A percentile compares a stretch with the other conserved stretches of the same genome.
phyloP scores from a whole-genome alignment of 352 stramenopile genomes.

The Globisporangium emineosum region DNA sequence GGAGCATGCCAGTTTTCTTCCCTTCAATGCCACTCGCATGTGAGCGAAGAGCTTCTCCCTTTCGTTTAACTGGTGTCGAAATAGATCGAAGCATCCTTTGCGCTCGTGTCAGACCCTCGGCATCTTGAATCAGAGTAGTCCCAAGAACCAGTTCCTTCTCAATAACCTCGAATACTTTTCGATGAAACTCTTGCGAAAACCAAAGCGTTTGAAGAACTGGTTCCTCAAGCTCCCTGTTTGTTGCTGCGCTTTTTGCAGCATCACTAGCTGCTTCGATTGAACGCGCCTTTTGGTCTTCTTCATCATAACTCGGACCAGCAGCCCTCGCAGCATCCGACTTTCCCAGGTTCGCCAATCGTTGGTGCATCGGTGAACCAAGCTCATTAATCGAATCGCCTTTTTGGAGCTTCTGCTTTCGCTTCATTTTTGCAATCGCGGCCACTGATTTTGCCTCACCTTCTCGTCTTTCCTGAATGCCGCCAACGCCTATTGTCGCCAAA shows the following conservation, averaged over 20 bases:
- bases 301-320: slow-evolving; percentile 33
- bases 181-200: slow-evolving; percentile 86
- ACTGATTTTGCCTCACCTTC: slow-evolving; percentile 71
- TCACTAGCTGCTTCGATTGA: slow-evolving; percentile 76
- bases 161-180: slow-evolving; percentile 85
- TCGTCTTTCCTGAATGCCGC: slow-evolving; percentile 59
- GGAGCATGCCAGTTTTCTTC: background rate
- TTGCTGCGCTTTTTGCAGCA: slow-evolving; percentile 72
- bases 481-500: slow-evolving; percentile 67
- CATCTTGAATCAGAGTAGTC: slow-evolving; percentile 64
- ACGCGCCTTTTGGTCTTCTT: slow-evolving; percentile 53
- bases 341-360: slow-evolving; percentile 7
- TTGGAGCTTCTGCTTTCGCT: slow-evolving; percentile 62
- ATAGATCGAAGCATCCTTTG: slow-evolving; percentile 82
- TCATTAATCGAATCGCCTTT: slow-evolving; percentile 26
- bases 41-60: slow-evolving; percentile 36
- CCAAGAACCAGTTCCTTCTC: slow-evolving; percentile 75
- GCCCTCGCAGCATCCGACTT: slow-evolving; percentile 22
- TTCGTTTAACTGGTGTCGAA: slow-evolving; percentile 67
- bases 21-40: slow-evolving; percentile 43
- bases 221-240: slow-evolving; percentile 67
- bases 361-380: slow-evolving; percentile 19
- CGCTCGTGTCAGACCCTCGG: slow-evolving; percentile 71
- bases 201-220: slow-evolving; percentile 77
- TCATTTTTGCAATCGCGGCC: slow-evolving; percentile 66